Conservation (phyloP, 257 asterid species). For the Schizonepeta tenuifolia region DNA sequence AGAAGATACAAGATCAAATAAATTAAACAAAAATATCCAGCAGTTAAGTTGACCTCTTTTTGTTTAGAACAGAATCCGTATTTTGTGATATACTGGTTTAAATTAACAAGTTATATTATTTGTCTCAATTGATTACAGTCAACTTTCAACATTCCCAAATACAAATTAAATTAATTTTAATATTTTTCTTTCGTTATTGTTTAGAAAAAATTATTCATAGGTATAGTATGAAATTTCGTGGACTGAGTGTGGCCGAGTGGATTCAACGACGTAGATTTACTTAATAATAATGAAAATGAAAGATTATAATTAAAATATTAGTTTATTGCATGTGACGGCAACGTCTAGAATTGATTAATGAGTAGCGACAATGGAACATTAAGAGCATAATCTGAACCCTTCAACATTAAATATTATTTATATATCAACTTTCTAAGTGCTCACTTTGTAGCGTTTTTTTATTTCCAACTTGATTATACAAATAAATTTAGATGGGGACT, state of each 20-base stretch:
- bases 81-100: neutral
- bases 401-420: no score
- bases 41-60: neutral
- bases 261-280: neutral
- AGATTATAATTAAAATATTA: neutral
- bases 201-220: neutral
- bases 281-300: neutral
- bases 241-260: neutral
- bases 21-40: neutral
- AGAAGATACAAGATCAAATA: neutral
- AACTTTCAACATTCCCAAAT: neutral
- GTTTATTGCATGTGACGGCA: neutral
- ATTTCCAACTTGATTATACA: neutral
- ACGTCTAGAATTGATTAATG: neutral
- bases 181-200: no score
- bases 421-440: neutral
- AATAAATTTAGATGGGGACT: neutral
- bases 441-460: neutral
- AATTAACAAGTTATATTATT: neutral
- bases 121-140: neutral
- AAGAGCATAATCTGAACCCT: neutral
- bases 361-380: neutral
- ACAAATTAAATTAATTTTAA: neutral
- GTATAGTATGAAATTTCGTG: neutral
- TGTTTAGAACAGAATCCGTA: no score